Evolutionary conservation across 768 basidiomycete genomes (phyloP).

Genomic region (Lyophyllum decastes): DNA sequence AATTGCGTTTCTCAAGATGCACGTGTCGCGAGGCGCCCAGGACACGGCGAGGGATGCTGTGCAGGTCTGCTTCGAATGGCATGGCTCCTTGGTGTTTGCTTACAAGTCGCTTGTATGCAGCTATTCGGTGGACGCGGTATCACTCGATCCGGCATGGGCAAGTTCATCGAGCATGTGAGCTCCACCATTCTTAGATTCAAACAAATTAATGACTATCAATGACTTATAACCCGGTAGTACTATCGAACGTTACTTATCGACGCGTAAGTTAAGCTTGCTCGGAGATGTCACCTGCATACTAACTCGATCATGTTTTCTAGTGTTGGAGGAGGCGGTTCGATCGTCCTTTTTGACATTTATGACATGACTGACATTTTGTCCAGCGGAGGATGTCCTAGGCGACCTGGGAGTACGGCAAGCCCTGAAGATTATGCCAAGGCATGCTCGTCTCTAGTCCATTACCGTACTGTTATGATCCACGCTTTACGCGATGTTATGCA

Average conservation of each 20-base stretch:
- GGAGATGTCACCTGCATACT: not conserved
- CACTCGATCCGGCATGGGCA: conserved; percentile 82
- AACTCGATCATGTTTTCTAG: not conserved
- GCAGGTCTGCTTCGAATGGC: conserved; percentile 18
- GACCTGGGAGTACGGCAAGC: conserved; percentile 80
- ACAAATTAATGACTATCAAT: no score
- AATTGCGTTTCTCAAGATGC: conserved; percentile 73
- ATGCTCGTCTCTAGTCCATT: conserved; percentile 41
- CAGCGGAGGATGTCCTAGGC: conserved; percentile 68
- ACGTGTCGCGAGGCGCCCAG: conserved; percentile 59
- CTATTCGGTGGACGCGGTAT: conserved; percentile 89
- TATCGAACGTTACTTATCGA: conserved; percentile 54
- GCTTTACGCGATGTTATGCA: no score
- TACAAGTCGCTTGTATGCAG: conserved; percentile 46
- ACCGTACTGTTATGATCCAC: no score
- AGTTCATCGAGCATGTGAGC: conserved; percentile 72
- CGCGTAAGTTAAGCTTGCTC: conserved; percentile 38
- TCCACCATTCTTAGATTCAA: no score
- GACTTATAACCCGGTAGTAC: conserved; percentile 33
- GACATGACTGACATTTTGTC: not conserved
- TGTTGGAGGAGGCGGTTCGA: conserved; percentile 20
- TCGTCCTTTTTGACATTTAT: not conserved
- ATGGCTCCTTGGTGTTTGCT: not conserved
- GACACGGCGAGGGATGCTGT: conserved; percentile 60
- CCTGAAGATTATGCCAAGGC: conserved; percentile 66